Base-by-base conservation (phyloP, 2,329 filamentous ascomycete species). In the Pseudopyrenochaeta lycopersici region DNA sequence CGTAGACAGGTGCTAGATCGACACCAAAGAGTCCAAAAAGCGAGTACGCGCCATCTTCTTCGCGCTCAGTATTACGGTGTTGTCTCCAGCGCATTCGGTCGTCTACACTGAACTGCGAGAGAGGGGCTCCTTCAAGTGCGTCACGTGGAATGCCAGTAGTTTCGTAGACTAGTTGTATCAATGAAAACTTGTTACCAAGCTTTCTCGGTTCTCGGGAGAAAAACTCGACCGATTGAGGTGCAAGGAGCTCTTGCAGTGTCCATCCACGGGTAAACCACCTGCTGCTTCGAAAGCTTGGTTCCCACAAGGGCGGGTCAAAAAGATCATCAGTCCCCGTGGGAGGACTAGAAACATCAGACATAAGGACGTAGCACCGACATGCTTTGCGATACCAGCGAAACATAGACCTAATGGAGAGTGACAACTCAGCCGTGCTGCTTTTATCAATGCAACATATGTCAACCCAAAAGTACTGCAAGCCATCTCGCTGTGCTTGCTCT, bases 211-310 rank as follows among this genome's bases (percentile, higher is more conserved):
- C 35, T 12, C 20, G 14, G 15, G 46, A 49, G 36, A 51, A 45
- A 17, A 51, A 51, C 23, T 44, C 40, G n/a, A 51, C 48, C 14
- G 39, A 38, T 29, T 15, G 11, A 2, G 48, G 48, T 12, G 48
- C 48, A 4, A 51, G 12, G 27, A 51, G 48, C 32, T 51, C 41
- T 31, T 45, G 48, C 11, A 51, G 48, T 23, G 23, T 27, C 23
- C 23, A 27, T 9, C 23, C 23, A 9, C 23, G 23, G 23, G 23
- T 27, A 9, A 27, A 49, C 46, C 46, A 49, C 15, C 46, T 33
- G 46, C 46, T 49, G 3, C 12, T 12, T 20, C n/a, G 31, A 11
- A 33, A 33, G 9, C 9, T 27, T 5, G 23, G 9, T 27, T 27
- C 23, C 23, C 23, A 27, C 9, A 27, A 9, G 4, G 23, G 23